Evolutionary conservation across 192 early-diverging fungal genomes (phyloP).

Genomic region (Rhizoclosmatium sp.): DNA sequence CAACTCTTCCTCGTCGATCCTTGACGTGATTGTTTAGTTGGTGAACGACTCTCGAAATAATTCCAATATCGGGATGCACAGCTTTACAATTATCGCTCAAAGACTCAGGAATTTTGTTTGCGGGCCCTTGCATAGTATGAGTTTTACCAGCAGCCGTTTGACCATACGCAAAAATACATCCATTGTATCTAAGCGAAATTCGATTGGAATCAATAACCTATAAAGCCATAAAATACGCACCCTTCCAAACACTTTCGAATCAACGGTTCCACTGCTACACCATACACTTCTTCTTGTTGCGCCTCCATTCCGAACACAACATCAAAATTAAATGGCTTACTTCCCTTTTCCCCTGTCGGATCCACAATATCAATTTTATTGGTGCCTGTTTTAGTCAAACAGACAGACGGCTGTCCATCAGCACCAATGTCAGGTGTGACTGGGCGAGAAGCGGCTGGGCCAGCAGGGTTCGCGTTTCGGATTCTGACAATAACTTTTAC

Average conservation of each 20-base stretch:
- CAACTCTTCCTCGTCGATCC: conserved; percentile 18
- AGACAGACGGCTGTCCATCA: background rate
- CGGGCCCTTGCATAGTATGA: conserved; percentile 53
- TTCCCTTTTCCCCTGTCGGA: conserved; percentile 19
- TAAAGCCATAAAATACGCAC: background rate
- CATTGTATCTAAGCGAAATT: conserved; percentile 35
- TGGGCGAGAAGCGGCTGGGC: background rate
- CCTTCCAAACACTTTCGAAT: conserved; percentile 51
- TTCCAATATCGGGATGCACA: conserved; percentile 34
- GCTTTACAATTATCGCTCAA: conserved; percentile 33
- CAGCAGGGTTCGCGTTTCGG: background rate
- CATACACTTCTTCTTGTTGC: conserved; percentile 45
- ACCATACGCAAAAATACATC: conserved; percentile 58
- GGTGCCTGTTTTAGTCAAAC: background rate
- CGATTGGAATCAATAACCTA: no score
- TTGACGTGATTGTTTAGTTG: conserved; percentile 40
- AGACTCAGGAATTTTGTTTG: conserved; percentile 19
- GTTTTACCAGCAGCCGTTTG: conserved; percentile 60
- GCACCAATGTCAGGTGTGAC: background rate
- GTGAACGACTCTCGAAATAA: conserved; percentile 39
- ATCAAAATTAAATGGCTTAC: conserved; percentile 50
- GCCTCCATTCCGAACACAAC: conserved; percentile 47
- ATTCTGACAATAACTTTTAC: conserved; percentile 6
- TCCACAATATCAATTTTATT: conserved; percentile 28
- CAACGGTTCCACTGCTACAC: conserved; percentile 45